A percentile compares a stretch with the other conserved stretches of the same genome.
Evolutionary conservation across 768 basidiomycete genomes (phyloP).

Genomic region (Hypholoma sublateritium): DNA sequence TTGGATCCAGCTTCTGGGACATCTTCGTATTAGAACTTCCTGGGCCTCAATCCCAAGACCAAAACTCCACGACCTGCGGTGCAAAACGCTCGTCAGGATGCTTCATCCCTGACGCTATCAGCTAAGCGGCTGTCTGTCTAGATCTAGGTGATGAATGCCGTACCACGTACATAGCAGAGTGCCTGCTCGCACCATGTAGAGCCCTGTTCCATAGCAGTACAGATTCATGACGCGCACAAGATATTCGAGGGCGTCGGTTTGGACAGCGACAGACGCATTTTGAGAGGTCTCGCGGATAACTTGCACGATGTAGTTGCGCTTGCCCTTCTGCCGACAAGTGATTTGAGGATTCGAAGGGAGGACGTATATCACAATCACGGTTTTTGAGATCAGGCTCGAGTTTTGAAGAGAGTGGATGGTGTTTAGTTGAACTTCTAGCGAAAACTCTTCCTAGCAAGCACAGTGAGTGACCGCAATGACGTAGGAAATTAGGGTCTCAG

Average conservation of each 20-base stretch:
- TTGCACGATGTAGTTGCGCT: conserved; percentile 6
- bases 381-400: too few relatives aligned
- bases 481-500: too few relatives aligned
- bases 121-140: neutral
- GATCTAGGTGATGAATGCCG: neutral
- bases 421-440: too few relatives aligned
- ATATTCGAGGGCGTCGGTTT: neutral
- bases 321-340: neutral
- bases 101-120: neutral
- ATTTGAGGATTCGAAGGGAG: too few relatives aligned
- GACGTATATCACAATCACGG: too few relatives aligned
- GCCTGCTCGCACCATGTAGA: neutral
- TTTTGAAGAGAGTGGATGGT: too few relatives aligned
- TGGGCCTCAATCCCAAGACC: neutral
- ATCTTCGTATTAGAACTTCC: neutral
- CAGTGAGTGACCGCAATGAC: conserved; percentile 36
- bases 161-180: neutral
- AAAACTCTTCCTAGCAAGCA: conserved; percentile 73
- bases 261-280: conserved; percentile 48
- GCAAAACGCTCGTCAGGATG: neutral
- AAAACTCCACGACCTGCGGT: neutral
- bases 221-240: neutral
- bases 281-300: too few relatives aligned
- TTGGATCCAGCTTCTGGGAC: neutral
- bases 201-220: neutral